A percentile compares a stretch with the other conserved stretches of the same genome.
Conservation (phyloP, 805 yeast species). For the Myxozyma melibiosi region DNA sequence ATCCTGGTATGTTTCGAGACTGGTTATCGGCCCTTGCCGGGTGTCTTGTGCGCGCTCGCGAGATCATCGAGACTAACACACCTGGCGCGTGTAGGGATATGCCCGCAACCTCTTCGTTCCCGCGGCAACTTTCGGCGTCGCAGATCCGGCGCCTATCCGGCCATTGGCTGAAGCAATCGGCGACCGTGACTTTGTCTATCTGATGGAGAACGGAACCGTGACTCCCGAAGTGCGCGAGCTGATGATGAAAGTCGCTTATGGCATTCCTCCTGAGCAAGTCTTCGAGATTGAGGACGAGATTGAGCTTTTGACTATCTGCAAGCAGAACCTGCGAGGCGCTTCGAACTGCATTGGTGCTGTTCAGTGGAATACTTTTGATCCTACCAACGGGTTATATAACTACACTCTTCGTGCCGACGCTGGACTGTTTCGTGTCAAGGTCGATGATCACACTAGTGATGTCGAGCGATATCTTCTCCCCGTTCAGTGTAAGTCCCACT, state of each 20-base stretch:
- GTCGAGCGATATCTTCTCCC: slow-evolving; percentile 42
- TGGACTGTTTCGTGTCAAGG: slow-evolving; percentile 38
- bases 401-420: slow-evolving; percentile 44
- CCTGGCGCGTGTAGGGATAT: slow-evolving; percentile 35
- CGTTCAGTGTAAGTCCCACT: slow-evolving; percentile 40
- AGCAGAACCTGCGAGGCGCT: slow-evolving; percentile 41
- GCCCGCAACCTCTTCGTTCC: slow-evolving; percentile 41
- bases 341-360: slow-evolving; percentile 43
- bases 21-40: not conserved
- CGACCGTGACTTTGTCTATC: slow-evolving; percentile 37
- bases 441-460: slow-evolving; percentile 37
- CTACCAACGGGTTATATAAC: slow-evolving; percentile 37
- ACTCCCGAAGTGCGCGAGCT: slow-evolving; percentile 39
- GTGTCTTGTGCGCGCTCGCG: not conserved
- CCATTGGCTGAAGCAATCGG: slow-evolving; percentile 37
- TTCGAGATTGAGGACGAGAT: slow-evolving; percentile 32
- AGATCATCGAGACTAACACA: not conserved
- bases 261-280: slow-evolving; percentile 39
- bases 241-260: slow-evolving; percentile 39
- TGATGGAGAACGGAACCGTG: slow-evolving; percentile 33
- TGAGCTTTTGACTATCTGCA: slow-evolving; percentile 38
- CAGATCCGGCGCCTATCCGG: slow-evolving; percentile 37
- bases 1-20: slow-evolving; percentile 41
- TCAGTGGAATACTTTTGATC: slow-evolving; percentile 42
- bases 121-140: slow-evolving; percentile 41